Percentiles rank a stretch among this genome's conserved stretches.
These are phyloP conservation scores for Fusarium papillatum DNA, from an alignment of 2,329 filamentous ascomycete genomes.

Conservation along the genomic window DNA sequence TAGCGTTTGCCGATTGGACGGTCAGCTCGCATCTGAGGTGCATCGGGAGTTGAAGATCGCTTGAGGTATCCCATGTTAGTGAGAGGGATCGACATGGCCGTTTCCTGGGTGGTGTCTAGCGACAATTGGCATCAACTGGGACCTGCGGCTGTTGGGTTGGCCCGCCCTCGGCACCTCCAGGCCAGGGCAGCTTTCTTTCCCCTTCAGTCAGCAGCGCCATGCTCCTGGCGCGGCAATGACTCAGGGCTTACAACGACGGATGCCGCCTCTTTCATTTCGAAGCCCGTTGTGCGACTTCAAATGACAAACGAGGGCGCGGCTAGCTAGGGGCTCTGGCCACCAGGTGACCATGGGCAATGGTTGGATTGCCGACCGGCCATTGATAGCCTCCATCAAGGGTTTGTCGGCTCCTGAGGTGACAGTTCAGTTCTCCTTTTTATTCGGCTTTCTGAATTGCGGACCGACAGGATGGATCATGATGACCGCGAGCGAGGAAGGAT, in stretches of 20 bases:
- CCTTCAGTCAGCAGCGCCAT: constrained; percentile 7
- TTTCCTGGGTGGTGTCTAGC: constrained; percentile 31
- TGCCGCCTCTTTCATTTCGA: constrained; percentile 9
- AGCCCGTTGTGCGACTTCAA: constrained; percentile 6
- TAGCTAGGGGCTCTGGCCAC: constrained; percentile 18
- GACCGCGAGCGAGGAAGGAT: background rate
- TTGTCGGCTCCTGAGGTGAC: constrained; percentile 7
- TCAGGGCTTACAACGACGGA: constrained; percentile 8
- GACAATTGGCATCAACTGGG: constrained; percentile 20
- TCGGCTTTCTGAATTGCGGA: background rate
- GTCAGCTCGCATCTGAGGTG: constrained; percentile 4
- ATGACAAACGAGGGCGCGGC: constrained; percentile 14
- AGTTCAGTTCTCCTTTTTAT: background rate
- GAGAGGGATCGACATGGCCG: constrained; percentile 35
- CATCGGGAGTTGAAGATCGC: constrained; percentile 5
- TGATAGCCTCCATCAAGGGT: constrained; percentile 11
- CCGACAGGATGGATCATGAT: background rate
- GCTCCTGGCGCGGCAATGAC: constrained; percentile 7
- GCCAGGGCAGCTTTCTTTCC: constrained; percentile 9
- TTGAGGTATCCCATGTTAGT: constrained; percentile 22
- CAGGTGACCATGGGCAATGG: constrained; percentile 6
- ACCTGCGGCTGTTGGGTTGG: constrained; percentile 35
- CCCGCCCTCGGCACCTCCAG: constrained; percentile 13
- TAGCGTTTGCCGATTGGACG: constrained; percentile 20
- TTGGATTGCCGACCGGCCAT: constrained; percentile 5